Base-by-base conservation (phyloP, 148 eudicot genomes). In the Silene uniflora region DNA sequence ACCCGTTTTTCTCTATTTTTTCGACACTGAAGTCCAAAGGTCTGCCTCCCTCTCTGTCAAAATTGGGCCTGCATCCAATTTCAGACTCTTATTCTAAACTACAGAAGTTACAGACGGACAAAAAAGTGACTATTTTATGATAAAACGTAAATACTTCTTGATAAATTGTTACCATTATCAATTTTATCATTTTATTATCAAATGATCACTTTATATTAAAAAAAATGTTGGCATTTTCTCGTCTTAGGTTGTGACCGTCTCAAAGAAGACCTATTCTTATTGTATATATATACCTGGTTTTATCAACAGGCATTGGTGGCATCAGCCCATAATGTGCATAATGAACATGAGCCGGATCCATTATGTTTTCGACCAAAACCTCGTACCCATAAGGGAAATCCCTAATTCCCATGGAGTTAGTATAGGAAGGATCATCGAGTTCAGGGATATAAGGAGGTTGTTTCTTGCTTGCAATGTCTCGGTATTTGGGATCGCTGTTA, bases 301-400 rank as follows among this genome's bases (percentile, higher is more conserved):
- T 80, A 75, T 64, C 62, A 29, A 7, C 62, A 16, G 79, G 76
- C 18, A 73, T 16, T 64, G 77, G 79, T 13, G 56, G 56, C 90
- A 93, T 83, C 32, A 93, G 80, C 62, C 93, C 92, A 60, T 93
- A 84, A 82, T 93, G 98, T 66, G 98, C 98, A 78, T 93, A 93
- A 39, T 84, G 90, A 86, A 91, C 90, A 83, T 93, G 98, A 78
- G 98, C 87, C 24, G 98, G 98, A 76, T 93, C 98, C 98, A 93
- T 91, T 39, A 93, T 92, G 82, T 93, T 93, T 85, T 93, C 98
- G 55, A 79, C 81, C 74, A 93, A 81, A 79, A 91, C 77, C 79
- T 93, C 98, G 72, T 93, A 93, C 93, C 98, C 95, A 21, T 86
- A 90, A 22, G 85, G 85, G 65, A 92, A 83, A 19, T 92, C 98